Conservation (phyloP, 2,329 filamentous ascomycete species). For the Neocatenulostroma microsporum region DNA sequence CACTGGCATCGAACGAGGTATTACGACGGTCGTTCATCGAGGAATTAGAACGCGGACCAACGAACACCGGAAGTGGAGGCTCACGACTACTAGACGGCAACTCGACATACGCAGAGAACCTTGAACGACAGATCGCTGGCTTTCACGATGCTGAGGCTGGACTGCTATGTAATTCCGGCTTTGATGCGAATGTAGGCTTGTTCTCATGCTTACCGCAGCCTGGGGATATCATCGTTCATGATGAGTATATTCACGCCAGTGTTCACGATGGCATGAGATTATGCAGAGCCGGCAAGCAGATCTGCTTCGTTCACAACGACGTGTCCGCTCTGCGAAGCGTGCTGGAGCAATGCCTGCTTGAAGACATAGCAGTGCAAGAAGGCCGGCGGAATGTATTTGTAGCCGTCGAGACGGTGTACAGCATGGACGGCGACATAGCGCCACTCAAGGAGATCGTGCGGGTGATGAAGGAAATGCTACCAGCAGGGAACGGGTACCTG, state of each 20-base stretch:
- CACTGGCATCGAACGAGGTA: slow-evolving; percentile 42
- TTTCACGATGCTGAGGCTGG: slow-evolving; percentile 54
- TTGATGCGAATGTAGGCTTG: slow-evolving; percentile 43
- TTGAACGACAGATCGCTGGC: slow-evolving; percentile 50
- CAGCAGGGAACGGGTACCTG: slow-evolving; percentile 52
- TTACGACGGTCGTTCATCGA: slow-evolving; percentile 44
- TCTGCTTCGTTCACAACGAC: slow-evolving; percentile 53
- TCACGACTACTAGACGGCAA: slow-evolving; percentile 61
- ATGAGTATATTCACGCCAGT: slow-evolving; percentile 70
- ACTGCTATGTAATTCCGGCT: slow-evolving; percentile 53
- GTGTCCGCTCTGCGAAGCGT: slow-evolving; percentile 30
- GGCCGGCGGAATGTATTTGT: slow-evolving; percentile 54
- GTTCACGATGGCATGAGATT: slow-evolving; percentile 68
- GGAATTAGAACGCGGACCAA: slow-evolving; percentile 33
- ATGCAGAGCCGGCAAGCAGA: slow-evolving; percentile 45
- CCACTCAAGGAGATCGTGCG: slow-evolving; percentile 55
- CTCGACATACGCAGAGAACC: slow-evolving; percentile 50
- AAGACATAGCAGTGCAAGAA: slow-evolving; percentile 23
- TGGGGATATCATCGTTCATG: slow-evolving; percentile 55
- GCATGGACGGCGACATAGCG: slow-evolving; percentile 73
- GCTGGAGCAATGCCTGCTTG: slow-evolving; percentile 25
- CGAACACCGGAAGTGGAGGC: slow-evolving; percentile 48
- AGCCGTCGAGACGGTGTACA: slow-evolving; percentile 64
- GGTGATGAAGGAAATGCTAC: slow-evolving; percentile 49
- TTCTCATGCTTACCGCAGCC: slow-evolving; percentile 42